Base-by-base conservation (phyloP, 2,329 filamentous ascomycete species). In the Xylariaceae sp. region DNA sequence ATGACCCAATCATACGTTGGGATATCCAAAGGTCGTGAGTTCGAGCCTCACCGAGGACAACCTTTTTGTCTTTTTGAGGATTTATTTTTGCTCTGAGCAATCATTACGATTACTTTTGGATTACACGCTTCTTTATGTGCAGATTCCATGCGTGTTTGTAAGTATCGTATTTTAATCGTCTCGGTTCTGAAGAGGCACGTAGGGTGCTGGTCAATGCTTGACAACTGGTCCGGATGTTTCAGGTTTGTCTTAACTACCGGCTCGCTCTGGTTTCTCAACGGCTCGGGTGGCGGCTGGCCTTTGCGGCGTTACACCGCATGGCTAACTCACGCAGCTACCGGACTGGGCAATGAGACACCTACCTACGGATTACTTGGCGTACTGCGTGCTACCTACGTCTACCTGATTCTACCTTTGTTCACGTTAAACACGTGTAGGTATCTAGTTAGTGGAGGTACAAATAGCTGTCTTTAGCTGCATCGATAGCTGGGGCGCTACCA, bases 1-100 rank as follows among this genome's bases (percentile, higher is more conserved):
- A 8, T 51, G 49, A 51, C 49, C 49, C 49, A 51, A 51, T 35
- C 49, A 51, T 7, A 51, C 49, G 17, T 66, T 65, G 68, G 67
- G 69, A 56, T 66, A 74, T 74, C 70, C 76, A 76, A 76, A 78
- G 76, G 75, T 76, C 76, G 74, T 73, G 76, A 81, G 80, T 74
- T 82, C 80, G 73, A 77, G 70, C 68, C 76, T 79, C 74, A 72
- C 74, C 71, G 71, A 75, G 75, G 74, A 76, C 75, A 75, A 18
- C 10, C 7, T 39, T 57, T 57, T 56, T 55, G 49, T n/a, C 13
- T 45, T 45, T 45, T 45, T 45, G 37, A 42, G 11, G 37, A 9
- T 13, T 42, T 42, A 3, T 42, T 42, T 42, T 42, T 42, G 37
- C 9, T 42, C 37, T 42, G 37, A 13, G 37, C 37, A 42, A 42